Evolutionary conservation across 2,329 filamentous ascomycete genomes (phyloP).

Genomic region (Fusarium foetens): DNA sequence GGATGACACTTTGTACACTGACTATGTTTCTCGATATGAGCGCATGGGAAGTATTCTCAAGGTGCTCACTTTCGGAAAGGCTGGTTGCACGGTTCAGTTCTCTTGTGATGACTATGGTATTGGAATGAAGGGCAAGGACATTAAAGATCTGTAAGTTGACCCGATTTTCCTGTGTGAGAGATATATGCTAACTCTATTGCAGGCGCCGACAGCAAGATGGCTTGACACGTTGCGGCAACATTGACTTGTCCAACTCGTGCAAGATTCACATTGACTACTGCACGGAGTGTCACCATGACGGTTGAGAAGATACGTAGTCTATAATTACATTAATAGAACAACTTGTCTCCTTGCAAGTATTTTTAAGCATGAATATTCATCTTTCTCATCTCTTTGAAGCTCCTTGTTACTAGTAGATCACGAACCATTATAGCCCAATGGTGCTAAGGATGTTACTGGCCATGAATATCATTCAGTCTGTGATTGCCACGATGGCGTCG

Average conservation of each 20-base stretch:
- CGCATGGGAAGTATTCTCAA: constrained; percentile 19
- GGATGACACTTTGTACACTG: constrained; percentile 4
- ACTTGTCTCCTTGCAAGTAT: neutral
- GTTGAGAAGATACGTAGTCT: rapidly evolving
- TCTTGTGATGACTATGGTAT: constrained; percentile 17
- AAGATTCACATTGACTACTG: constrained; percentile 22
- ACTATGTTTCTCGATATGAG: neutral
- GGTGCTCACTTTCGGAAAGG: neutral
- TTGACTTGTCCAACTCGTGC: constrained; percentile 8
- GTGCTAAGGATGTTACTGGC: no score
- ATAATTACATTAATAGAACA: neutral
- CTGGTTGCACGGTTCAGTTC: constrained; percentile 11
- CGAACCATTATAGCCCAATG: no score
- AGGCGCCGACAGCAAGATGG: neutral
- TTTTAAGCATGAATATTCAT: no score
- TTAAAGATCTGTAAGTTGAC: constrained; percentile 16
- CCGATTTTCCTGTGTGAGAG: rapidly evolving
- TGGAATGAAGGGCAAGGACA: constrained; percentile 19
- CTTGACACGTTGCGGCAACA: constrained; percentile 8
- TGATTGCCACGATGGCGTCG: no score
- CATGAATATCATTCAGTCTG: no score
- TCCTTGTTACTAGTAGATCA: no score
- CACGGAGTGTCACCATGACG: neutral
- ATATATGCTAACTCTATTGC: neutral
- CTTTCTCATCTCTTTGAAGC: no score